Percentiles rank a stretch among this genome's conserved stretches.
These are phyloP conservation scores for Marvania coccoides DNA, from an alignment of 139 green algal species.

Conservation along the genomic window DNA sequence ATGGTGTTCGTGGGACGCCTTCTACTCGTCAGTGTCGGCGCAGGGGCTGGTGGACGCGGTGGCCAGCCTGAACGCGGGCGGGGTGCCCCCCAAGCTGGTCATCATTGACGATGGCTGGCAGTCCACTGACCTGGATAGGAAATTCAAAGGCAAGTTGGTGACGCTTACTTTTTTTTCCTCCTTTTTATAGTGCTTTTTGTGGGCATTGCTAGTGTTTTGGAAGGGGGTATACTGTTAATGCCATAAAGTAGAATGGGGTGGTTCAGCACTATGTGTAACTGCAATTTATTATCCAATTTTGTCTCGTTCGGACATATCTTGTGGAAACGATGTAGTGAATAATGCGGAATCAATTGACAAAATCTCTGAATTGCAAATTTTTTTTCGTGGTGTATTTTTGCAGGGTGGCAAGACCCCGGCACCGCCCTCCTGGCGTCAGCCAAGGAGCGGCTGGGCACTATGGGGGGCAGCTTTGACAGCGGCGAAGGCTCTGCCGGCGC, in stretches of 20 bases:
- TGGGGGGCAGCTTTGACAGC: background rate
- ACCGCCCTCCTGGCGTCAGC: background rate
- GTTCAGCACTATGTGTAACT: too few relatives aligned
- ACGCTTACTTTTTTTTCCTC: too few relatives aligned
- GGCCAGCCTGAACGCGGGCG: constrained; percentile 27
- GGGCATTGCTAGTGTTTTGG: too few relatives aligned
- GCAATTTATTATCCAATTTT: too few relatives aligned
- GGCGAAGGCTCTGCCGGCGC: background rate
- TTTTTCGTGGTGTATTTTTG: too few relatives aligned
- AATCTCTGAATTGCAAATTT: too few relatives aligned
- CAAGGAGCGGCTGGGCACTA: background rate
- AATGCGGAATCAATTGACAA: too few relatives aligned
- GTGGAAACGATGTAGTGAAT: too few relatives aligned
- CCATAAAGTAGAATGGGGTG: background rate
- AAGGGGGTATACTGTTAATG: background rate
- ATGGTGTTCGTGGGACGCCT: constrained; percentile 85
- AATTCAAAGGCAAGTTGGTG: too few relatives aligned
- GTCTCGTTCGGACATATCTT: too few relatives aligned
- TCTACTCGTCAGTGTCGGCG: constrained; percentile 86
- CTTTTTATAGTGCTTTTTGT: too few relatives aligned
- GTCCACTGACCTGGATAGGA: constrained; percentile 48
- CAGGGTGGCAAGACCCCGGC: background rate
- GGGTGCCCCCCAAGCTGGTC: constrained; percentile 54
- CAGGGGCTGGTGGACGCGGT: constrained; percentile 26
- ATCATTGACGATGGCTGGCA: constrained; percentile 78